Conservation (phyloP, 139 green algal species). For the Picochlorum sp. region DNA sequence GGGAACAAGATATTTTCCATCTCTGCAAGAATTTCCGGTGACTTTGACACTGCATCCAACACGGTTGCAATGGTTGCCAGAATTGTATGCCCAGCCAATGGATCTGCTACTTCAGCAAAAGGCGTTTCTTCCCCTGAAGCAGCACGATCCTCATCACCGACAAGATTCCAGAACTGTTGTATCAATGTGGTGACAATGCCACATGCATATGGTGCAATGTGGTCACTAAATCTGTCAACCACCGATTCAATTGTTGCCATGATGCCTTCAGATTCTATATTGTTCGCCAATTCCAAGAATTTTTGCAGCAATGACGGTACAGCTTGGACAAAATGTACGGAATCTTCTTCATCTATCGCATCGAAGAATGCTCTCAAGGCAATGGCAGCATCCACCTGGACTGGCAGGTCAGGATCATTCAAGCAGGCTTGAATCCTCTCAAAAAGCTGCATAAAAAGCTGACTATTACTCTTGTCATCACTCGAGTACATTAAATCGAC, state of each 20-base stretch:
- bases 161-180: conserved; percentile 55
- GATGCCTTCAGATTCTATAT: conserved; percentile 87
- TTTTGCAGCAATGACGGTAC: conserved; percentile 75
- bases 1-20: conserved; percentile 83
- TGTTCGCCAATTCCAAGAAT: conserved; percentile 55
- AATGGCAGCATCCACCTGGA: conserved; percentile 47
- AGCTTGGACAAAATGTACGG: conserved; percentile 60
- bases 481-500: conserved; percentile 70
- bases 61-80: conserved; percentile 84
- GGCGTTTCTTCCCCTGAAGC: conserved; percentile 20
- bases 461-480: conserved; percentile 31
- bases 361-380: conserved; percentile 83
- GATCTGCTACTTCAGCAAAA: conserved; percentile 14
- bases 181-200: conserved; percentile 68
- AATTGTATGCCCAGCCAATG: conserved; percentile 76
- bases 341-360: conserved; percentile 61
- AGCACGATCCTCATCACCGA: conserved; percentile 15
- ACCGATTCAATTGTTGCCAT: conserved; percentile 89
- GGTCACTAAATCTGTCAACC: conserved; percentile 88
- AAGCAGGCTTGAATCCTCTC: conserved; percentile 47
- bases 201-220: conserved; percentile 86
- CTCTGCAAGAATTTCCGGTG: conserved; percentile 63
- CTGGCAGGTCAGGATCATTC: conserved; percentile 78
- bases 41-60: conserved; percentile 65
- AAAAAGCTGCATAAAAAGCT: conserved; percentile 65